Conservation (phyloP, 108 stramenopile genomes). For the Thalassiosira profunda region DNA sequence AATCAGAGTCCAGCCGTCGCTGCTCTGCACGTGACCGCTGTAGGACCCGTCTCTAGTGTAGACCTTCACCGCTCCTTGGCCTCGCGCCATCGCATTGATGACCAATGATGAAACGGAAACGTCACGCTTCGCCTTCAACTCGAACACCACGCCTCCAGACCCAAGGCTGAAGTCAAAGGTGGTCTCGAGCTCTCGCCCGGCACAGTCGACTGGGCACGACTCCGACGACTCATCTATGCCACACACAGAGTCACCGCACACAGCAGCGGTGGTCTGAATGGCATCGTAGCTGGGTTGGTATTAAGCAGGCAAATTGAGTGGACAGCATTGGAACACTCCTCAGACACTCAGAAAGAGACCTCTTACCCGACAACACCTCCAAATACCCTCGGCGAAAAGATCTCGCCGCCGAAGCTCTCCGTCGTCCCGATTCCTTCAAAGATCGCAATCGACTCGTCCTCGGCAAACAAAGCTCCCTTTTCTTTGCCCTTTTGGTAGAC, state of each 20-base stretch:
- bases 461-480: not conserved
- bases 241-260: slow-evolving; percentile 9
- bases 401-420: not conserved
- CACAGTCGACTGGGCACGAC: slow-evolving; percentile 18
- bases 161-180: slow-evolving; percentile 23
- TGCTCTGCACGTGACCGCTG: slow-evolving; percentile 9
- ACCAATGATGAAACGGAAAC: slow-evolving; percentile 12
- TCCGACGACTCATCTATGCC: not conserved
- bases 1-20: slow-evolving; percentile 17
- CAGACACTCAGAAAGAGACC: not conserved
- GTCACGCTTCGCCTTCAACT: slow-evolving; percentile 5
- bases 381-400: not conserved
- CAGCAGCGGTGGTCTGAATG: not conserved
- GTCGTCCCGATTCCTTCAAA: slow-evolving; percentile 17
- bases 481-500: slow-evolving; percentile 7
- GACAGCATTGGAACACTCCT: not conserved
- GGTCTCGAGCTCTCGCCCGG: not conserved
- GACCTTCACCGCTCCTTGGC: slow-evolving; percentile 18
- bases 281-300: no score
- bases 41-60: slow-evolving; percentile 23
- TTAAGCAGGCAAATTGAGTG: not conserved
- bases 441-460: slow-evolving; percentile 4
- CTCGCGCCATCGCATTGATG: slow-evolving; percentile 14
- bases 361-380: slow-evolving; percentile 3
- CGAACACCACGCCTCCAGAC: slow-evolving; percentile 26